Evolutionary conservation across 306 rosid species (phyloP).

Genomic region (Pyrus communis): DNA sequence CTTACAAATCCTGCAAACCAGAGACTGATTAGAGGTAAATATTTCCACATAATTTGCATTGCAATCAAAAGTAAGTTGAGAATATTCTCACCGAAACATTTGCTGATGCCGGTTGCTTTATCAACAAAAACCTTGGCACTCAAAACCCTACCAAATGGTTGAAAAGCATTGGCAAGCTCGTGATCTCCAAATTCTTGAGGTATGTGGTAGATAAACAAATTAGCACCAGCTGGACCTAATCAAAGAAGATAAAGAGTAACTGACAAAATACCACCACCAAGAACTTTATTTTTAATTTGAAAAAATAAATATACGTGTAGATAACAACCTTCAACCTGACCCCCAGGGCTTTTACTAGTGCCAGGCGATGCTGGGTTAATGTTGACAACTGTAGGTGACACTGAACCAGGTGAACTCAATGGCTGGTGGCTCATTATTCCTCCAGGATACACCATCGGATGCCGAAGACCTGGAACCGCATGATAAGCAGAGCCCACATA

Average conservation of each 20-base stretch:
- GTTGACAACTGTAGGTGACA: constrained; percentile 50
- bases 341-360: constrained; percentile 54
- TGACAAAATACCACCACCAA: constrained; percentile 22
- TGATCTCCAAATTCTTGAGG: constrained; percentile 95
- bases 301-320: not conserved
- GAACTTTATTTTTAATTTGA: not conserved
- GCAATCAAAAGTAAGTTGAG: constrained; percentile 14
- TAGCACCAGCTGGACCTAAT: constrained; percentile 97
- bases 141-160: constrained; percentile 81
- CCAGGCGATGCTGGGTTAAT: constrained; percentile 54
- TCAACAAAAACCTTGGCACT: constrained; percentile 97
- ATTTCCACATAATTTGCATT: constrained; percentile 8
- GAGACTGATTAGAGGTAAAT: constrained; percentile 21
- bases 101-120: constrained; percentile 96
- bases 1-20: constrained; percentile 87
- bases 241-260: constrained; percentile 23
- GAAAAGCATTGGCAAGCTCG: constrained; percentile 86
- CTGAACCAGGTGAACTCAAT: constrained; percentile 63
- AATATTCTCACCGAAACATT: constrained; percentile 82
- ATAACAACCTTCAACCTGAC: constrained; percentile 84
- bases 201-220: constrained; percentile 95
- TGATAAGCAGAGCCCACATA: constrained; percentile 72
- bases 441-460: constrained; percentile 68
- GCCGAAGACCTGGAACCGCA: constrained; percentile 75
- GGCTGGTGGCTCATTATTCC: constrained; percentile 79